Conservation (phyloP, 768 basidiomycete species). For the Amanita fuliginea region DNA sequence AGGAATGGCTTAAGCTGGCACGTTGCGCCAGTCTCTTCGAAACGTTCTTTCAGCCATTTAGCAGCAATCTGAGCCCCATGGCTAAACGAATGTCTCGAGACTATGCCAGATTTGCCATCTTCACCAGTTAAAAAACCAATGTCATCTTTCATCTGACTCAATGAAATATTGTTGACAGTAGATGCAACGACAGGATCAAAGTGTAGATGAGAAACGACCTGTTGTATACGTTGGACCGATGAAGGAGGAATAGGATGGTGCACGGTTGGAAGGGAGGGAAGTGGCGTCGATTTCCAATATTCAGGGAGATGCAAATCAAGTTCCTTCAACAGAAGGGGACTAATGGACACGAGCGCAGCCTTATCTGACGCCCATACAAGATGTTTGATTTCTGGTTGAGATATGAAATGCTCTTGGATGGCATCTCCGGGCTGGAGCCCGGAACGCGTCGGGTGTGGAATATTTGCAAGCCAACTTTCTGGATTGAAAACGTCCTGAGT, state of each 20-base stretch:
- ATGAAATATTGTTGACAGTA: constrained; percentile 58
- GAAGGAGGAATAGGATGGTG: constrained; percentile 46
- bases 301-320: constrained; percentile 60
- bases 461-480: background rate
- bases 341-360: constrained; percentile 42
- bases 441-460: background rate
- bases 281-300: constrained; percentile 59
- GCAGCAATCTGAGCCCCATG: constrained; percentile 56
- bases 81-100: constrained; percentile 77
- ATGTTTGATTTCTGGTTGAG: constrained; percentile 27
- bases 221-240: constrained; percentile 42
- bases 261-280: constrained; percentile 39
- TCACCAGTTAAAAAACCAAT: constrained; percentile 83
- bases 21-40: constrained; percentile 66
- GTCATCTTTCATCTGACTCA: constrained; percentile 55
- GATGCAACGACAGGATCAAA: constrained; percentile 63
- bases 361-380: constrained; percentile 12
- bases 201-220: constrained; percentile 44
- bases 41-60: constrained; percentile 58
- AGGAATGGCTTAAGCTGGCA: constrained; percentile 64
- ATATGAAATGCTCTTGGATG: constrained; percentile 13
- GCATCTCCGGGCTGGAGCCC: background rate
- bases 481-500: background rate
- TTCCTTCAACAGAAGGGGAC: constrained; percentile 23
- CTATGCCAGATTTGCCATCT: constrained; percentile 56